Evolutionary conservation across 2,329 filamentous ascomycete genomes (phyloP).

Genomic region (Alternaria sp.): DNA sequence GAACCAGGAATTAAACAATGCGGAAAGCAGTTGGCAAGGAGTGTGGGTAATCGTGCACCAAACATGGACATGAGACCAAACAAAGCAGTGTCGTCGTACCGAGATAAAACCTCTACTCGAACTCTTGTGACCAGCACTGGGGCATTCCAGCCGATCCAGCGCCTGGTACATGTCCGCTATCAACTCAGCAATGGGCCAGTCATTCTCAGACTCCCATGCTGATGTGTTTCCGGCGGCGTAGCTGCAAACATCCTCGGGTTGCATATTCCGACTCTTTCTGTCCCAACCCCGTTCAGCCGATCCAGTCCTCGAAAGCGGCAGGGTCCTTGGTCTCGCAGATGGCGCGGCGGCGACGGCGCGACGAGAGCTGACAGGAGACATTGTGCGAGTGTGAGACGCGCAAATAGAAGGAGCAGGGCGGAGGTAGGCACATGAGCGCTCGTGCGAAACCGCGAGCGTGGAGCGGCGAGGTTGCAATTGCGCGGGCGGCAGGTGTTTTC

Average conservation of each 20-base stretch:
- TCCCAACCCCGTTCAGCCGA: slow-evolving; percentile 35
- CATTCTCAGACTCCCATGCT: slow-evolving; percentile 33
- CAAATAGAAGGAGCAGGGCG: slow-evolving; percentile 43
- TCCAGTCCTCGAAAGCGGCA: slow-evolving; percentile 42
- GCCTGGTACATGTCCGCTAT: slow-evolving; percentile 36
- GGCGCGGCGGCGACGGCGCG: slow-evolving; percentile 39
- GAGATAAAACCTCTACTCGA: slow-evolving; percentile 27
- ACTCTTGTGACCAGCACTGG: slow-evolving; percentile 25
- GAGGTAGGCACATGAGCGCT: slow-evolving; percentile 48
- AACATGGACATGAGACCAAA: slow-evolving; percentile 27
- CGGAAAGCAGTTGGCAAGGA: slow-evolving; percentile 6
- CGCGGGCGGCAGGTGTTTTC: slow-evolving; percentile 1
- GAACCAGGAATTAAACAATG: slow-evolving; percentile 6
- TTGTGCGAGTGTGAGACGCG: slow-evolving; percentile 45
- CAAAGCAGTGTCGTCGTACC: slow-evolving; percentile 43
- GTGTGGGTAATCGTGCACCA: slow-evolving; percentile 21
- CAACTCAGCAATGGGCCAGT: slow-evolving; percentile 27
- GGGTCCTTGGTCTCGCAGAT: slow-evolving; percentile 45
- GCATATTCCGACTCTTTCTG: slow-evolving; percentile 13
- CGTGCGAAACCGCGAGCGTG: slow-evolving; percentile 34
- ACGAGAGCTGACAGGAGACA: slow-evolving; percentile 43
- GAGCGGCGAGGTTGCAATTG: slow-evolving; percentile 19
- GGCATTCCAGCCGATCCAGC: slow-evolving; percentile 39
- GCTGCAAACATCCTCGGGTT: slow-evolving; percentile 9
- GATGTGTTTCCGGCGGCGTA: slow-evolving; percentile 22